Evolutionary conservation across 2,329 filamentous ascomycete genomes (phyloP), one percentile per base, ranked within the genome.

Genomic region (Diaporthe destruens): DNA sequence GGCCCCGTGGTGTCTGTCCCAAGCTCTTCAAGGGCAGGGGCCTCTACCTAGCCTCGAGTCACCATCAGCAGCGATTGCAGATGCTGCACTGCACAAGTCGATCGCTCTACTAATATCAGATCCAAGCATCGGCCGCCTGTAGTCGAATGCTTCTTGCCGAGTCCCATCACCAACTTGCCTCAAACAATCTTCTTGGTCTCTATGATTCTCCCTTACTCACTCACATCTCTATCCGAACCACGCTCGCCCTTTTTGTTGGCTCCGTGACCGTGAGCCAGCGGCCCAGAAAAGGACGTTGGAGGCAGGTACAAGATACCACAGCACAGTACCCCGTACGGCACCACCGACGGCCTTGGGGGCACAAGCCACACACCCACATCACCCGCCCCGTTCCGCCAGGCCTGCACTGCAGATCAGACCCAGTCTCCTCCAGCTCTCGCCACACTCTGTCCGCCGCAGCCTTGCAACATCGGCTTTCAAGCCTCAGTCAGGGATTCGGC

Each of bases 401-500:
- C 29, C 36, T 39, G 36, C 36, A 39, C 61, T 65, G 61, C 61
- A 65, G 61, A 65, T 65, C 61, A 65, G 32, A 29, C 44, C 56
- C 44, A 51, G 29, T 39, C 36, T 34, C 34, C 29, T n/a, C 47
- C 47, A 72, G 69, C 72, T 66, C 59, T 72, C 72, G 72, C 72
- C 72, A 72, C 72, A 74, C 39, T 59, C 69, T 54, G 59, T 44
- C 29, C 61, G 61, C 44, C 61, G 32, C 61, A 65, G 61, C 61
- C 61, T 65, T 51, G 32, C 61, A 65, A 65, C 29, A 25, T 23
- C 61, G 29, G 61, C 44, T 51, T 51, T 66, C 72, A 69, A 69
- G 72, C 72, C 72, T 63, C 36, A 66, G 44, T 42, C 71, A 65
- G 72, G 70, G 70, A 74, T 71, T 66, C 57, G 53, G 67, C 72